Evolutionary conservation across 1,139 yeast genomes (phyloP), one percentile per base, ranked within the genome.

Genomic region (Scheffersomyces insectosa): DNA sequence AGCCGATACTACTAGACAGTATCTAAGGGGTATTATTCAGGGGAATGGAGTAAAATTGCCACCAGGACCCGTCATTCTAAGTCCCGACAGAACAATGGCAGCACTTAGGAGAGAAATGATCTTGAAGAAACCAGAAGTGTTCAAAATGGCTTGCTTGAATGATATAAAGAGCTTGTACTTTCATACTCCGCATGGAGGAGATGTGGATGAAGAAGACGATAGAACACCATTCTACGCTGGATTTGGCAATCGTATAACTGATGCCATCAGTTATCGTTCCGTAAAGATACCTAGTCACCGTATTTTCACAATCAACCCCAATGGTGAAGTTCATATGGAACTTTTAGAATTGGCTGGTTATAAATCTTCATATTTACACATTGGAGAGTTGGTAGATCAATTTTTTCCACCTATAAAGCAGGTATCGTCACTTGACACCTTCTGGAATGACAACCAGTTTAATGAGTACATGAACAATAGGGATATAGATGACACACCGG

Each of bases 281-380:
- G 99, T 93, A 4, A 90, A 95, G 10, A 88, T 95, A 7, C 99
- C 99, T 2, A 84, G 96, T 28, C 95, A 97, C 35, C 76, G 97
- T 49, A 91, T 95, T 38, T 95, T 95, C 62, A 95, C 99, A 4
- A 95, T 95, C 54, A 93, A 95, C 57, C 93, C 98, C 0, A 89
- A 88, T 50, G 97, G 98, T 2, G 99, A 95, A 54, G 99, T 95
- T 29, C 97, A 89, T 70, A 86, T 95, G 96, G 99, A 95, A 65
- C 76, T 95, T 52, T 73, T 95, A 44, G 98, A 95, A 62, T 74
- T 95, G 57, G 96, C 98, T 0, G 99, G 99, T 5, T 88, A 88
- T 61, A 87, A 81, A 59, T 85, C 95, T 41, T 83, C 95, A 0
- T 95, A 95, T 61, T 81, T 95, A 42, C 85, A 83, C 52, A 93